Evolutionary conservation across 768 basidiomycete species (phyloP).

Genomic region (Pluteus cervinus): DNA sequence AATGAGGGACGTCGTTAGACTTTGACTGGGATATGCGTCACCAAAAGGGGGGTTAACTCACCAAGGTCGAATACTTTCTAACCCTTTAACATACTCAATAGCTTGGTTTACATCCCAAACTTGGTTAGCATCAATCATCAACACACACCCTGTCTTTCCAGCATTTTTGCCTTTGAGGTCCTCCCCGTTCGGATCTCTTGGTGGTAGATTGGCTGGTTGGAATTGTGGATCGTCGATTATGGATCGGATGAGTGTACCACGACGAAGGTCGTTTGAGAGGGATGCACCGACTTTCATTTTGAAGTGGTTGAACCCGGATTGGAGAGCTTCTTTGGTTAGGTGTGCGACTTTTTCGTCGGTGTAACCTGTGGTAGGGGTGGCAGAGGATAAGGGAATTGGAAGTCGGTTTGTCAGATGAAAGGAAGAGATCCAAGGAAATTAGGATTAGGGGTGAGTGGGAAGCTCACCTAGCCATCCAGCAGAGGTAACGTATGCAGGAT

Average conservation of each 20-base stretch:
- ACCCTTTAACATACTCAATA: conserved; percentile 81
- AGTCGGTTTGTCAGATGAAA: no score
- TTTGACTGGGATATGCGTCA: background rate
- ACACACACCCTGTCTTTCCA: conserved; percentile 86
- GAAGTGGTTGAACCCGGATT: conserved; percentile 94
- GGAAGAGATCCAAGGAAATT: background rate
- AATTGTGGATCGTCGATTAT: conserved; percentile 92
- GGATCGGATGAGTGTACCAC: conserved; percentile 84
- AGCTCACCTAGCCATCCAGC: conserved; percentile 81
- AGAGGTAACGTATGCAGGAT: conserved; percentile 92
- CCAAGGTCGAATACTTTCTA: conserved; percentile 86
- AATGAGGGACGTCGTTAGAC: background rate
- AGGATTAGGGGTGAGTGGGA: background rate
- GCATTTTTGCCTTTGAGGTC: conserved; percentile 86
- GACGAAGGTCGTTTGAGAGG: conserved; percentile 74
- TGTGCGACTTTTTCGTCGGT: conserved; percentile 86
- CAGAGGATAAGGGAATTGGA: no score
- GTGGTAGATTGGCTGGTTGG: conserved; percentile 52
- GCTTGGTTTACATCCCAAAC: conserved; percentile 94
- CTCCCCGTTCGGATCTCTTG: conserved; percentile 54
- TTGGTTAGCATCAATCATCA: conserved; percentile 98
- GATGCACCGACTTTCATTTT: conserved; percentile 97
- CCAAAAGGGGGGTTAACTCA: conserved; percentile 19
- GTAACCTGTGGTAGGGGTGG: conserved; percentile 77
- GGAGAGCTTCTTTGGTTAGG: conserved; percentile 81